Evolutionary conservation across 2,329 filamentous ascomycete species (phyloP).

Genomic region (Sclerotinia sclerotiorum): DNA sequence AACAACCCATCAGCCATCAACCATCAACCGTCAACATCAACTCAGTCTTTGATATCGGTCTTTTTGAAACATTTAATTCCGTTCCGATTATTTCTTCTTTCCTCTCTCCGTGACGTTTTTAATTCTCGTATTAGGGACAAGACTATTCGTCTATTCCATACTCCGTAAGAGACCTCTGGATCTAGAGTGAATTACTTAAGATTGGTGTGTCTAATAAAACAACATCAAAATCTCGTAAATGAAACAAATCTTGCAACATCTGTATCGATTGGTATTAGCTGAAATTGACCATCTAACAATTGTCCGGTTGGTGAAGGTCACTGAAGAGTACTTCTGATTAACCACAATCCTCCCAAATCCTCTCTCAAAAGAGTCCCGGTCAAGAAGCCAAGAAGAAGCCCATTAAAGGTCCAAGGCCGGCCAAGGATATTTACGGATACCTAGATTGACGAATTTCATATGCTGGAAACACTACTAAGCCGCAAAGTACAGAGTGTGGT

Average conservation of each 20-base stretch:
- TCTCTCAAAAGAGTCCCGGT: neutral
- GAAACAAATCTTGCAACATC: neutral
- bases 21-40: too few relatives aligned
- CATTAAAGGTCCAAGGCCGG: neutral
- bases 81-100: too few relatives aligned
- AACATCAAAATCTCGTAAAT: slow-evolving; percentile 2
- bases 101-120: neutral
- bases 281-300: neutral
- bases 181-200: neutral
- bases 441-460: slow-evolving; percentile 1
- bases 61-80: too few relatives aligned
- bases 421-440: neutral
- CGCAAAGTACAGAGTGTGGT: neutral
- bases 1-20: too few relatives aligned
- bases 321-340: neutral
- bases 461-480: neutral
- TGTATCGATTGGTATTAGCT: neutral
- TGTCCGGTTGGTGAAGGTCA: neutral
- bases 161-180: too few relatives aligned
- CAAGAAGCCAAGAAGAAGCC: slow-evolving; percentile 6
- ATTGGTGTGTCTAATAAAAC: neutral
- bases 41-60: too few relatives aligned
- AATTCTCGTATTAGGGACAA: neutral
- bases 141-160: neutral
- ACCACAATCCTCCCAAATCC: neutral